phyloP scores from a whole-genome alignment of 2,329 filamentous ascomycete genomes.

The Lasiodiplodia citricola region DNA sequence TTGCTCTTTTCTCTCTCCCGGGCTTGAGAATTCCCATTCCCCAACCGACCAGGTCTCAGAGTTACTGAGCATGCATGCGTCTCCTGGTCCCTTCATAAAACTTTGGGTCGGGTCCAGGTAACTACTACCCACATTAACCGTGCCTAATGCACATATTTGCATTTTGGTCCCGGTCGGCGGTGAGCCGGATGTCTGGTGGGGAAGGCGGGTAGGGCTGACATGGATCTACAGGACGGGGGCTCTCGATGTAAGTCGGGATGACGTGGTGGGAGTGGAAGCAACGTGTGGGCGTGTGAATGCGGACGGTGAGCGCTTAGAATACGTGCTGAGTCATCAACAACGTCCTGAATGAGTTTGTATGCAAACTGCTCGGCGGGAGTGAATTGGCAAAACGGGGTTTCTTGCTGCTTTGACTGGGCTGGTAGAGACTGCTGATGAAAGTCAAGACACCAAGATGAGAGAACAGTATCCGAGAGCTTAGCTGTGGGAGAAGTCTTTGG shows the following conservation, averaged over 20 bases:
- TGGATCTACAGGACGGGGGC: not conserved
- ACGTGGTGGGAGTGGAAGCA: not conserved
- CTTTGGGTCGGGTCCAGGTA: not conserved
- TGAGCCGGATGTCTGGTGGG: not conserved
- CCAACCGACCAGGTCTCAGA: not conserved
- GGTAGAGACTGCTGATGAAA: not conserved
- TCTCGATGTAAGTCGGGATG: not conserved
- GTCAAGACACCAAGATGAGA: too few species aligned
- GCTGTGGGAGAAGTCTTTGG: too few species aligned
- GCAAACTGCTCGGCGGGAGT: not conserved
- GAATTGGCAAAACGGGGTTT: not conserved
- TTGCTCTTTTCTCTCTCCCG: not conserved
- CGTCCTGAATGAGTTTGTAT: not conserved
- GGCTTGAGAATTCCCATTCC: not conserved
- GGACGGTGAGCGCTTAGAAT: not conserved
- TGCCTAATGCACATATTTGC: not conserved
- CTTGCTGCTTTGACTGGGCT: not conserved
- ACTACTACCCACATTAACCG: not conserved
- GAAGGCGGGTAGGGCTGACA: slow-evolving; percentile 10
- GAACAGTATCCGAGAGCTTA: too few species aligned
- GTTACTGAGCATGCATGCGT: not conserved
- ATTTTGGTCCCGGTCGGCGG: not conserved
- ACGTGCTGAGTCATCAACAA: too few species aligned
- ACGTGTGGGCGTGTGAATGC: not conserved
- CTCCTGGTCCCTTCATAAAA: not conserved